These are phyloP conservation scores for Candida patagonica DNA, from an alignment of 805 yeast genomes.

Conservation along the genomic window DNA sequence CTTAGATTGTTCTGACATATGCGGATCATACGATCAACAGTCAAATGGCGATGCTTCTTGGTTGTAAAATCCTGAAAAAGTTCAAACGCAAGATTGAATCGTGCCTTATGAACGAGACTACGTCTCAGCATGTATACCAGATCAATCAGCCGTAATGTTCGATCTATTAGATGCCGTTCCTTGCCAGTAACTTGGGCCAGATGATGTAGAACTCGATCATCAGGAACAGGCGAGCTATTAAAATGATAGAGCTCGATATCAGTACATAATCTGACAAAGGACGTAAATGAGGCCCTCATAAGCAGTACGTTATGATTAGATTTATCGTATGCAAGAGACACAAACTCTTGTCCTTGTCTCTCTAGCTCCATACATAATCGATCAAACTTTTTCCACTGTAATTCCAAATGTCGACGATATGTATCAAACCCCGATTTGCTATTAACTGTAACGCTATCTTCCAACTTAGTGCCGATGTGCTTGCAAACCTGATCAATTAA, in stretches of 20 bases:
- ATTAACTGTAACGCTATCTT: constrained; percentile 3
- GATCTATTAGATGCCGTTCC: constrained; percentile 23
- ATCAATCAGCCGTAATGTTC: constrained; percentile 23
- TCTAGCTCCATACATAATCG: constrained; percentile 64
- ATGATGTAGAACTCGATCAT: constrained; percentile 22
- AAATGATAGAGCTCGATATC: constrained; percentile 28
- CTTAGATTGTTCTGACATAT: constrained; percentile 10
- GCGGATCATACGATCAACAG: constrained; percentile 16
- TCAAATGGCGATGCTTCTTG: constrained; percentile 6
- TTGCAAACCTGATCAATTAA: constrained; percentile 29
- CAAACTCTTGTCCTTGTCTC: constrained; percentile 50
- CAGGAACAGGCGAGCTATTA: constrained; percentile 25
- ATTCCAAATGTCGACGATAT: constrained; percentile 31
- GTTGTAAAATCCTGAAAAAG: background rate
- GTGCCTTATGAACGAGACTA: constrained; percentile 31
- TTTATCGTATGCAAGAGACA: constrained; percentile 38
- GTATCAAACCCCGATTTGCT: constrained; percentile 24
- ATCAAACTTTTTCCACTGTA: constrained; percentile 61
- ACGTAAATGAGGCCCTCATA: constrained; percentile 29
- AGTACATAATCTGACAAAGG: constrained; percentile 30
- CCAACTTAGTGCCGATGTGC: constrained; percentile 25
- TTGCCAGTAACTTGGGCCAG: constrained; percentile 17
- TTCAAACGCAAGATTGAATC: constrained; percentile 11
- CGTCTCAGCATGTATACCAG: constrained; percentile 34
- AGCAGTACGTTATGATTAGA: constrained; percentile 26